Conservation (phyloP, 2,329 filamentous ascomycete species). For the Sarocladium strictum region DNA sequence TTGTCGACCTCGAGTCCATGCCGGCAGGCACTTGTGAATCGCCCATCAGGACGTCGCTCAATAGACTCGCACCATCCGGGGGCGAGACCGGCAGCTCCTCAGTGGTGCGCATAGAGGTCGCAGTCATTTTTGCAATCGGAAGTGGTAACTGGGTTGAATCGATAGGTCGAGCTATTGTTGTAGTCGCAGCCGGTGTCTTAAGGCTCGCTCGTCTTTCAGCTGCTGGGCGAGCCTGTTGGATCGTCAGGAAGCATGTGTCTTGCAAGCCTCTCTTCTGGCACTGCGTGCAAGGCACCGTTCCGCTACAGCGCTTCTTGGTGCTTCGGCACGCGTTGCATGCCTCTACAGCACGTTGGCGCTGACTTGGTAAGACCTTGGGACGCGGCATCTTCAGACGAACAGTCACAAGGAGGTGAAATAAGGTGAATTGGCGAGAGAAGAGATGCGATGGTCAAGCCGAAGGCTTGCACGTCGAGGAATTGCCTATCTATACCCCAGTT, state of each 20-base stretch:
- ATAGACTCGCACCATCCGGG: background rate
- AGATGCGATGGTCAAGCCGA: background rate
- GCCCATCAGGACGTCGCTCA: slow-evolving; percentile 4
- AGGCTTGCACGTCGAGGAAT: background rate
- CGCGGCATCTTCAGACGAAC: slow-evolving; percentile 37
- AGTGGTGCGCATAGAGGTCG: background rate
- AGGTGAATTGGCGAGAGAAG: background rate
- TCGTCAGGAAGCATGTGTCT: slow-evolving; percentile 26
- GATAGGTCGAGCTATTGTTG: background rate
- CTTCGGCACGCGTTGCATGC: slow-evolving; percentile 42
- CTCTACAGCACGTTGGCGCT: slow-evolving; percentile 41
- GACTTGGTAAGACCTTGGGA: slow-evolving; percentile 41
- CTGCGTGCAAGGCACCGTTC: slow-evolving; percentile 39
- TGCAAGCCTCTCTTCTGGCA: slow-evolving; percentile 38
- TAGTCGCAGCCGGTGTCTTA: background rate
- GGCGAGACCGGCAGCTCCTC: slow-evolving; percentile 4
- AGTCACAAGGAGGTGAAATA: background rate
- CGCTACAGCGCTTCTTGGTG: slow-evolving; percentile 46
- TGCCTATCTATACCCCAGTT: slow-evolving; percentile 7
- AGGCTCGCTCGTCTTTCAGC: background rate
- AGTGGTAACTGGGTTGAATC: background rate
- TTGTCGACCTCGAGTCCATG: slow-evolving; percentile 22
- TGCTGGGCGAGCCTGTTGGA: slow-evolving; percentile 1
- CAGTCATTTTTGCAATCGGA: slow-evolving; percentile 5
- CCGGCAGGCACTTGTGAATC: slow-evolving; percentile 22